Base-by-base conservation (phyloP, 176 grass and related monocot species). In the Metroxylon sagu region DNA sequence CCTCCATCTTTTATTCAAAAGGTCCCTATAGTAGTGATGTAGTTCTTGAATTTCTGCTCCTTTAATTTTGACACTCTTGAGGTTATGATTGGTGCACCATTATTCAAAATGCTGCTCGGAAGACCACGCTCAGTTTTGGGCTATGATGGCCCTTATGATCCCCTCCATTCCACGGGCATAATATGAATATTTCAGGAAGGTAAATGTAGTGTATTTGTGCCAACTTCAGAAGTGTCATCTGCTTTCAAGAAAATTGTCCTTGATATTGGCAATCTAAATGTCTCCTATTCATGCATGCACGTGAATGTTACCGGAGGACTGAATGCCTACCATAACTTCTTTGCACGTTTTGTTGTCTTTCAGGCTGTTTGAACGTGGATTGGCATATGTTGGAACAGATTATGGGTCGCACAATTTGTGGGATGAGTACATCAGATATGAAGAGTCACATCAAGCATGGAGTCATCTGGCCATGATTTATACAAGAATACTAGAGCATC, bases 391-490 rank as follows among this genome's bases (percentile, higher is more conserved):
- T 77, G 93, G 93, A 68, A 85, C 93, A 61, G 93, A 98, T 81
- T 98, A 83, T 61, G 78, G 78, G 49, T 98, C 93, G 65, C 83
- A 83, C 67, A 70, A 64, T 31, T 79, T 98, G 77, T 98, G 93
- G 93, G 93, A 98, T 70, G 93, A 98, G 56, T 98, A 98, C 69
- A 89, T 98, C 78, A 98, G 86, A 78, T 98, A 98, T 83, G 93
- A 98, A 80, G 93, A 98, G 56, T 92, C 93, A 59, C 93, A 85
- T 49, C 87, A 98, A 60, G 87, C 87, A 28, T 98, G 93, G 93
- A 92, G 76, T 69, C 77, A 98, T 83, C 73, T 98, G 16, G 84
- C 93, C 10, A 69, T 76, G 23, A 92, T 98, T 71, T 92, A 98
- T 78, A 98, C 93, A 17, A 92, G 87, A 80, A 82, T 92, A 61